Conservation (phyloP, 495 filamentous ascomycete genomes). For the Talaromyces wortmannii region DNA sequence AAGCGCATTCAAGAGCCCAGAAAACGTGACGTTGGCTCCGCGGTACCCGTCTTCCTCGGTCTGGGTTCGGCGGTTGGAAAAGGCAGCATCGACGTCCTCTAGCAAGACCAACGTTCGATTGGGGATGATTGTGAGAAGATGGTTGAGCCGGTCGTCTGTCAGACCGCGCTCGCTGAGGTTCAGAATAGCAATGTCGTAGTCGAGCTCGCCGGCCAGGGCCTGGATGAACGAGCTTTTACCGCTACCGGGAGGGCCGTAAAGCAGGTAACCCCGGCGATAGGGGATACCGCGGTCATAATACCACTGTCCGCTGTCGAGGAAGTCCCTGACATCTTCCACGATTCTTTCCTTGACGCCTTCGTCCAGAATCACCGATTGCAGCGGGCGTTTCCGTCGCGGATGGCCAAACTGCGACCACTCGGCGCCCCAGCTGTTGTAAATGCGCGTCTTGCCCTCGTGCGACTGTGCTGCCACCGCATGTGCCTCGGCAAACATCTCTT, state of each 20-base stretch:
- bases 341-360: slow-evolving; percentile 79
- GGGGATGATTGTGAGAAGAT: slow-evolving; percentile 82
- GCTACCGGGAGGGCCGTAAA: slow-evolving; percentile 90
- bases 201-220: slow-evolving; percentile 82
- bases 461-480: slow-evolving; percentile 66
- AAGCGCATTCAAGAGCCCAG: slow-evolving; percentile 85
- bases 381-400: slow-evolving; percentile 76
- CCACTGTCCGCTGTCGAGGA: slow-evolving; percentile 73
- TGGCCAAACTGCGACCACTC: slow-evolving; percentile 82
- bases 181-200: slow-evolving; percentile 91
- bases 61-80: slow-evolving; percentile 66
- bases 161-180: slow-evolving; percentile 90
- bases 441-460: slow-evolving; percentile 88
- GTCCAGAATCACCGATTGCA: slow-evolving; percentile 84
- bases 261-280: slow-evolving; percentile 86
- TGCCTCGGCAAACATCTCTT: slow-evolving; percentile 78
- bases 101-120: slow-evolving; percentile 78
- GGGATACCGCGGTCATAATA: slow-evolving; percentile 94
- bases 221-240: slow-evolving; percentile 97
- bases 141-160: slow-evolving; percentile 86
- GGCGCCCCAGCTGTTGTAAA: slow-evolving; percentile 78
- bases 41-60: slow-evolving; percentile 78
- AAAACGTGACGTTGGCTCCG: slow-evolving; percentile 91
- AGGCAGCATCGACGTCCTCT: slow-evolving; percentile 94
- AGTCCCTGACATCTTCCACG: slow-evolving; percentile 79